Conservation (phyloP, 2,329 filamentous ascomycete species). For the Trichoderma koningiopsis region DNA sequence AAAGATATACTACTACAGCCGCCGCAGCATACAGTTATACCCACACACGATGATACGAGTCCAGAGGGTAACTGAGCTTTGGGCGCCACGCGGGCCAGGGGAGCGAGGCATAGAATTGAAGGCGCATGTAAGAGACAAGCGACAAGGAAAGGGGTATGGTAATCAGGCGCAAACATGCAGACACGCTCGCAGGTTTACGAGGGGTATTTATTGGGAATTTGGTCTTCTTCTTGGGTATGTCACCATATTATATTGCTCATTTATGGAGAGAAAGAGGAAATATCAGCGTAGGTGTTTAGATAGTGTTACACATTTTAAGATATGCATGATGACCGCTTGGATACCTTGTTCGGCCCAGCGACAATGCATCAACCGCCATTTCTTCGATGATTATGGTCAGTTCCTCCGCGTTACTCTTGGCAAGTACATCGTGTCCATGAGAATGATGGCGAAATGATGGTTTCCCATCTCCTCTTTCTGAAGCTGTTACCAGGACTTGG, state of each 20-base stretch:
- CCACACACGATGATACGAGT: slow-evolving; percentile 23
- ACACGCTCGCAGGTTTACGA: neutral
- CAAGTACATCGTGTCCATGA: neutral
- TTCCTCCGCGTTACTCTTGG: neutral
- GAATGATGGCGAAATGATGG: neutral
- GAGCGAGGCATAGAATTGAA: neutral
- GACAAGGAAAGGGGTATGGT: neutral
- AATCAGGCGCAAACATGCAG: neutral
- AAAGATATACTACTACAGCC: slow-evolving; percentile 42
- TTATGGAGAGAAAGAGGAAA: neutral
- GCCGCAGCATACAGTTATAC: slow-evolving; percentile 25
- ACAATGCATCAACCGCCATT: neutral
- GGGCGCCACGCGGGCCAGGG: neutral
- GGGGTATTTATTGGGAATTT: neutral
- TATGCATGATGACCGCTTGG: slow-evolving; percentile 8
- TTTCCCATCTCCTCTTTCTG: neutral
- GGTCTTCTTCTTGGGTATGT: neutral
- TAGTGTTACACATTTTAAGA: slow-evolving; percentile 12
- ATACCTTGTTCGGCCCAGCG: neutral
- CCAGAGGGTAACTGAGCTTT: neutral
- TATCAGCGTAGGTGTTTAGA: neutral
- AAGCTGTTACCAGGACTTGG: neutral
- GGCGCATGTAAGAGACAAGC: neutral
- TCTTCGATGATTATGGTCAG: neutral
- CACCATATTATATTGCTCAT: neutral